Base-by-base conservation (phyloP, 208 protist species). In the Trypanosoma cruzi region DNA sequence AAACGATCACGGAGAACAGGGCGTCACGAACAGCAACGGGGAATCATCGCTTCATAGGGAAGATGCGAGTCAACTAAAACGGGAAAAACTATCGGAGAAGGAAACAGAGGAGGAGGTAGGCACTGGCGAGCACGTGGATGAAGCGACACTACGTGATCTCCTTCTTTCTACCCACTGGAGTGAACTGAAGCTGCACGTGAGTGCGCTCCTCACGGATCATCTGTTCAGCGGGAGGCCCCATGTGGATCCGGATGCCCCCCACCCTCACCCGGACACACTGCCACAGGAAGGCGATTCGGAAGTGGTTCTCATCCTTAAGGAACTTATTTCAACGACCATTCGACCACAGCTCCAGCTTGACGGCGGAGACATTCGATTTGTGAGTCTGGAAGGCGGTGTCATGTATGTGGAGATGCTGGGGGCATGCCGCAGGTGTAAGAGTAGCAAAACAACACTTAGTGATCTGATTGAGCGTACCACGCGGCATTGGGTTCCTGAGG, bases 401-500 rank as follows among this genome's bases (percentile, higher is more conserved):
- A 83, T 97, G 86, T 76, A 81, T 44, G 88, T 97, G 42, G 85
- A 95, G 77, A 82, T 98, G 74, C 88, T 96, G n/a, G 94, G 94
- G 3, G 89, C 90, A 60, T 98, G 94, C 61, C 75, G 89, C 4
- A 89, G 81, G 20, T 98, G 94, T 82, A 89, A 86, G 59, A 93
- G 81, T 63, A 89, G 88, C 70, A 86, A 86, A 65, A 87, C 81
- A 50, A 97, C 93, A 37, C 79, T 98, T 48, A 75, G 88, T 18
- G 84, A 96, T 71, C 68, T 95, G 20, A 96, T 98, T 77, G 92
- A 98, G 83, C 89, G 91, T 54, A 94, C 88, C 10, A 87, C 88
- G 49, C 79, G 81, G 59, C 94, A 98, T 75, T 98, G 90, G 86
- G 81, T 98, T 32, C 89, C 92, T 3, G 92, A 98, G 76, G 92